Evolutionary conservation across 164 flowering plant genomes (phyloP).

Genomic region (Aristolochia contorta): DNA sequence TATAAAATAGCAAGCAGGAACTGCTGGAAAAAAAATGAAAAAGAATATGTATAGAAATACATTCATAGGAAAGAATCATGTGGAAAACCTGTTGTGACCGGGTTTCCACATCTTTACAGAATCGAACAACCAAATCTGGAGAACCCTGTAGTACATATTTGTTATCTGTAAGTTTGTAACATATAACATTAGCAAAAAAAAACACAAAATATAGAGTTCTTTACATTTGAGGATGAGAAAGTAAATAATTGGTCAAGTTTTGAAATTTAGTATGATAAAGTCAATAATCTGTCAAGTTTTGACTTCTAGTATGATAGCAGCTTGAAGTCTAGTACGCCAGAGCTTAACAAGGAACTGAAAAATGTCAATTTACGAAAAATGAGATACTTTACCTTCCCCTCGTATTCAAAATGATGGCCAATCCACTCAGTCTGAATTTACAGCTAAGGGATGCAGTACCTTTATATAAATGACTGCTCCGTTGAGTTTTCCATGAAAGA

Average conservation of each 20-base stretch:
- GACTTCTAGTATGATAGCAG: background rate
- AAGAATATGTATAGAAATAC: background rate
- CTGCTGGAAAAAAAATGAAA: background rate
- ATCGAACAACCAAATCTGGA: slow-evolving; percentile 56
- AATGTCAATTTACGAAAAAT: background rate
- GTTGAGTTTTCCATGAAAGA: background rate
- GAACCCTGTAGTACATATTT: slow-evolving; percentile 34
- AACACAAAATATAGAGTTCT: background rate
- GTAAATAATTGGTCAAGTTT: background rate
- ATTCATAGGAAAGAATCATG: background rate
- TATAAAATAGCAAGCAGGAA: background rate
- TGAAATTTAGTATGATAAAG: background rate
- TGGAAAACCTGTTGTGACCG: slow-evolving; percentile 62
- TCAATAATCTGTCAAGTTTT: background rate
- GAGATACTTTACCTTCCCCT: slow-evolving; percentile 34
- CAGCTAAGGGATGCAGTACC: slow-evolving; percentile 28
- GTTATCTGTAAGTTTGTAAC: background rate
- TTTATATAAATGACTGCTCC: slow-evolving; percentile 1
- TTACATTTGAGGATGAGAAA: background rate
- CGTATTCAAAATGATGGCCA: slow-evolving; percentile 62
- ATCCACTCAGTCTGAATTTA: slow-evolving; percentile 58
- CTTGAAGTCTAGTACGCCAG: background rate
- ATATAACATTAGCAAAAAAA: background rate
- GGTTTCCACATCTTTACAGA: slow-evolving; percentile 89
- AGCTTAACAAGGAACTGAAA: background rate